These are phyloP conservation scores for Mycocalia duriaeana DNA, from an alignment of 1,284 basidiomycete species.

Conservation along the genomic window DNA sequence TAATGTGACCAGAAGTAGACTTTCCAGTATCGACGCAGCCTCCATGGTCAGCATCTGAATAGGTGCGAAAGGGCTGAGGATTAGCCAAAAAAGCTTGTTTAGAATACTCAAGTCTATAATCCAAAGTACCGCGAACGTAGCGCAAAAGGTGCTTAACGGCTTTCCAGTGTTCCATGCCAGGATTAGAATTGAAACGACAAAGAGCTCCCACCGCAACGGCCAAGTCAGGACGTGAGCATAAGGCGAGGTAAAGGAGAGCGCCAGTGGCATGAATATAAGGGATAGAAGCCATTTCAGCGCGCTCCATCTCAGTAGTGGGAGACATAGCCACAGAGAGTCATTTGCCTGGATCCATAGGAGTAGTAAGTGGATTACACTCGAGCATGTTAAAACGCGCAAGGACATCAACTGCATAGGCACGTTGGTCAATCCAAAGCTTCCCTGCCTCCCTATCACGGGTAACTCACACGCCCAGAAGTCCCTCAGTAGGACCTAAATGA, in stretches of 20 bases:
- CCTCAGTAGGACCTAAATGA: conserved; percentile 27
- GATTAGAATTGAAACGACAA: conserved; percentile 25
- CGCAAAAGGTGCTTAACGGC: conserved; percentile 28
- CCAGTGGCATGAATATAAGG: conserved; percentile 29
- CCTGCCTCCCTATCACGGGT: conserved; percentile 17
- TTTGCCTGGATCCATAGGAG: conserved; percentile 24
- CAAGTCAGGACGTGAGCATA: conserved; percentile 32
- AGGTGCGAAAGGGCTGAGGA: conserved; percentile 12
- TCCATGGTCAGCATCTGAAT: conserved; percentile 23
- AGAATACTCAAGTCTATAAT: conserved; percentile 17
- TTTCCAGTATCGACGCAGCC: conserved; percentile 13
- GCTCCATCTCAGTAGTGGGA: conserved; percentile 17
- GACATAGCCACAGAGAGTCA: conserved; percentile 9
- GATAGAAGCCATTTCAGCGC: conserved; percentile 18
- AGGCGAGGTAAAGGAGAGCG: conserved; percentile 28
- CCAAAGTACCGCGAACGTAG: conserved; percentile 26
- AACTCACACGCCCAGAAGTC: conserved; percentile 33
- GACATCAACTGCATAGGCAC: conserved; percentile 27
- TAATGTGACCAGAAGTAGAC: background rate
- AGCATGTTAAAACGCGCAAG: conserved; percentile 27
- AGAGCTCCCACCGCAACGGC: conserved; percentile 26
- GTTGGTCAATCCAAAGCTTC: conserved; percentile 27
- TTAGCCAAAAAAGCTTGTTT: too few relatives aligned
- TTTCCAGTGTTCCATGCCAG: conserved; percentile 26
- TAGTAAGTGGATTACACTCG: conserved; percentile 25